These are phyloP conservation scores for Aspergillus hiratsukae DNA, from an alignment of 2,329 filamentous ascomycete genomes.

Conservation along the genomic window DNA sequence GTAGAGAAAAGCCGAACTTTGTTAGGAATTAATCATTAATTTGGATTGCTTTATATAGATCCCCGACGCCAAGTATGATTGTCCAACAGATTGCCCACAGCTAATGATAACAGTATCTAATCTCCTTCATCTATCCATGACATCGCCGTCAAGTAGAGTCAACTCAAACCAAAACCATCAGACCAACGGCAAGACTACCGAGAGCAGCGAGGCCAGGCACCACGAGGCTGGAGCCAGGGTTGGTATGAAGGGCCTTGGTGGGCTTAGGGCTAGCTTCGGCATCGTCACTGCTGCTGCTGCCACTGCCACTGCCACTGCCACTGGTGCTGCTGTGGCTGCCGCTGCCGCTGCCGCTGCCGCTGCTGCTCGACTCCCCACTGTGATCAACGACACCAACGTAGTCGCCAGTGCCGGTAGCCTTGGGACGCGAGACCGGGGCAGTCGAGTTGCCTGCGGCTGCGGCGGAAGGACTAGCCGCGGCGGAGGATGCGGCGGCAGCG, in stretches of 20 bases:
- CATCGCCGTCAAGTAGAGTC: neutral
- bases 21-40: neutral
- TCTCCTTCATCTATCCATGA: neutral
- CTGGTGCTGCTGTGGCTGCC: neutral
- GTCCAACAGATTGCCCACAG: neutral
- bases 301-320: slow-evolving; percentile 1
- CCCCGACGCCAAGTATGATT: neutral
- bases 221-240: slow-evolving; percentile 24
- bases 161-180: slow-evolving; percentile 24
- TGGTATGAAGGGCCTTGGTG: slow-evolving; percentile 9
- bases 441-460: neutral
- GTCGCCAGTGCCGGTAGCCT: slow-evolving; percentile 2
- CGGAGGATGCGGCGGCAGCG: neutral
- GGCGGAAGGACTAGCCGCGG: neutral
- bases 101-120: neutral
- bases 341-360: slow-evolving; percentile 2
- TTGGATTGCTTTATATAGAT: neutral
- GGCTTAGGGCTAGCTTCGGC: slow-evolving; percentile 4
- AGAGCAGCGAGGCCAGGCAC: slow-evolving; percentile 20
- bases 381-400: neutral
- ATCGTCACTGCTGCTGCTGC: slow-evolving; percentile 3
- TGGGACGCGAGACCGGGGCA: neutral
- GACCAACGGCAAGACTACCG: slow-evolving; percentile 14
- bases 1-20: neutral
- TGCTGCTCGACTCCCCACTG: neutral